Base-by-base conservation (phyloP, 306 rosid species). In the Calophaca sinica region DNA sequence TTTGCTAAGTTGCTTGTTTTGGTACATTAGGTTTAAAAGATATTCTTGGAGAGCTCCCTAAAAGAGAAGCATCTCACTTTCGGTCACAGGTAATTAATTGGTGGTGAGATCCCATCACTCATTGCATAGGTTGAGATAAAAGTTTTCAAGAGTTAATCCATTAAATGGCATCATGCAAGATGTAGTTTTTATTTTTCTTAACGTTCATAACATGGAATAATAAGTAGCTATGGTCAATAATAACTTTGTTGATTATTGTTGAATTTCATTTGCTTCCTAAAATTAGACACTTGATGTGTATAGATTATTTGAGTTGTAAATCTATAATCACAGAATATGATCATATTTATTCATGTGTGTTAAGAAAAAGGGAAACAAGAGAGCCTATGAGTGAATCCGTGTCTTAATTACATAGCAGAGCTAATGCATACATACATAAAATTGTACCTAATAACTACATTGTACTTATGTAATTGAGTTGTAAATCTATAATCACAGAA, bases 11-110 rank as follows among this genome's bases (percentile, higher is more conserved):
- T 65, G 55, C 39, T 72, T 60, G 49, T 55, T 66, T 79, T 71
- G 68, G 74, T 77, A 33, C 41, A 41, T 73, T 79, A 94, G 99
- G 99, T 72, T 81, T 94, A 46, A 92, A 90, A 85, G 96, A 91
- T 79, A 55, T 87, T 60, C 86, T 94, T 46, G 81, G 89, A 49
- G 97, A 92, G 61, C 96, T 94, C 81, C 99, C 99, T 53, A 92
- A 86, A 81, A 86, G 89, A 70, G 94, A 90, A 77, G 92, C 97
- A 71, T 85, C 96, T 66, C 65, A 50, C 48, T 87, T 94, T 65
- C 88, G 82, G 63, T 86, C 89, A 53, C 93, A 89, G 93, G 99
- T 92, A 73, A 75, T 72, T 73, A 42, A 44, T 75, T 4, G 13
- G 49, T 73, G 58, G 62, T 65, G 33, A 14, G 38, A n/a, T 77